A percentile compares a stretch with the other conserved stretches of the same genome.
These are phyloP conservation scores for Kwoniella sp. DNA, from an alignment of 768 basidiomycete genomes.

Conservation along the genomic window DNA sequence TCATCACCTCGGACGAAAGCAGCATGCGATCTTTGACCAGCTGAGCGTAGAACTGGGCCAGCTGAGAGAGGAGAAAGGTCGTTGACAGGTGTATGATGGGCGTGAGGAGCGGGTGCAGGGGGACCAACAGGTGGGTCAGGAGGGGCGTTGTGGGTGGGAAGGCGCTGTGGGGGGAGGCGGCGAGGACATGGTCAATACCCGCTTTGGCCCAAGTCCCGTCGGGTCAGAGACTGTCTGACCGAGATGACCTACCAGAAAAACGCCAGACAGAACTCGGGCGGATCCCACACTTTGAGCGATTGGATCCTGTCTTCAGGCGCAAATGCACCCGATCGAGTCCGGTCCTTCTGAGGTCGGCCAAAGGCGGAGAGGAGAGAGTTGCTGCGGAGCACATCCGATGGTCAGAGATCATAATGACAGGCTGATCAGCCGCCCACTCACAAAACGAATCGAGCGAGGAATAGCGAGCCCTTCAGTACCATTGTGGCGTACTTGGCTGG, in stretches of 20 bases:
- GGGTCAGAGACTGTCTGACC: neutral
- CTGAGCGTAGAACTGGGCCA: conserved; percentile 36
- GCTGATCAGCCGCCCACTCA: conserved; percentile 5
- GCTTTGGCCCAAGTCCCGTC: too few relatives aligned
- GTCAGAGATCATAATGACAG: too few relatives aligned
- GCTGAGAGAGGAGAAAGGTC: conserved; percentile 34
- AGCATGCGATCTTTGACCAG: conserved; percentile 46
- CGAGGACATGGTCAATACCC: neutral
- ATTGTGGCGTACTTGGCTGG: neutral
- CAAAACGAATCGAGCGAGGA: conserved; percentile 24
- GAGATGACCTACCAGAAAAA: conserved; percentile 43
- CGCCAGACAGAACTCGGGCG: conserved; percentile 44
- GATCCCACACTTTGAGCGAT: conserved; percentile 46
- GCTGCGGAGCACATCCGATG: conserved; percentile 6
- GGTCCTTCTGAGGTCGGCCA: conserved; percentile 13
- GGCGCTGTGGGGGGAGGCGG: conserved; percentile 18
- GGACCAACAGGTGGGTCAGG: conserved; percentile 37
- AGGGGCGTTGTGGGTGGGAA: conserved; percentile 39
- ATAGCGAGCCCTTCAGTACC: conserved; percentile 7
- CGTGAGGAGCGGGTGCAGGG: conserved; percentile 35
- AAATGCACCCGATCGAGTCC: neutral
- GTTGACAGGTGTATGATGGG: conserved; percentile 33
- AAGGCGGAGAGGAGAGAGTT: conserved; percentile 18
- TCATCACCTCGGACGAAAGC: conserved; percentile 47
- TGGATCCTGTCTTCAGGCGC: conserved; percentile 38